These are phyloP conservation scores for Penicillium taxi DNA, from an alignment of 495 filamentous ascomycete species.

Conservation along the genomic window DNA sequence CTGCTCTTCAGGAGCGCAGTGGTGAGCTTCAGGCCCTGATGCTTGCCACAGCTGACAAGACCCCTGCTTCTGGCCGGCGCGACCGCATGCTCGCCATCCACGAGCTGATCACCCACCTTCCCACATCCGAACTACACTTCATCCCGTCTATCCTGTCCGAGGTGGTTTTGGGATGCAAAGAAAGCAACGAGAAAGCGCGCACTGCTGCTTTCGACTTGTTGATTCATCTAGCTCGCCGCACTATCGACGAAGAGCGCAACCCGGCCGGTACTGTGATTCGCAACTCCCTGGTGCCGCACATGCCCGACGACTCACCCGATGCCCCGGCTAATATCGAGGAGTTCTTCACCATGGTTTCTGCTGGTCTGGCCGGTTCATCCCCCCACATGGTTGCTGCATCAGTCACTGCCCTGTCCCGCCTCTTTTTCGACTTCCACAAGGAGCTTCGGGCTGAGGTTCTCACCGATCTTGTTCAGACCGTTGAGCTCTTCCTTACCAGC, in stretches of 20 bases:
- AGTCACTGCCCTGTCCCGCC: constrained; percentile 82
- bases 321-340: constrained; percentile 78
- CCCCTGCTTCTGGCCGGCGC: constrained; percentile 69
- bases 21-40: constrained; percentile 71
- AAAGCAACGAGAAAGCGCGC: constrained; percentile 89
- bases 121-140: constrained; percentile 72
- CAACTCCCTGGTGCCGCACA: constrained; percentile 76
- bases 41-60: constrained; percentile 67
- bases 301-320: constrained; percentile 69
- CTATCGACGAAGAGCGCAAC: constrained; percentile 47
- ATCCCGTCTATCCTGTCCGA: constrained; percentile 86
- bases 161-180: constrained; percentile 90
- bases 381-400: constrained; percentile 94
- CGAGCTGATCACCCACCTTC: constrained; percentile 67
- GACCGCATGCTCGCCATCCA: constrained; percentile 80
- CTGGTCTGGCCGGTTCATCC: constrained; percentile 80
- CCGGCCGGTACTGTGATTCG: constrained; percentile 64
- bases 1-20: constrained; percentile 63
- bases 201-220: constrained; percentile 84
- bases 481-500: constrained; percentile 88
- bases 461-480: constrained; percentile 75
- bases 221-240: constrained; percentile 76
- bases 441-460: constrained; percentile 52
- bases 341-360: constrained; percentile 96
- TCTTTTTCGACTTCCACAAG: constrained; percentile 78